Base-by-base conservation (phyloP, 805 yeast genomes). In the Metschnikowia peoriensis region DNA sequence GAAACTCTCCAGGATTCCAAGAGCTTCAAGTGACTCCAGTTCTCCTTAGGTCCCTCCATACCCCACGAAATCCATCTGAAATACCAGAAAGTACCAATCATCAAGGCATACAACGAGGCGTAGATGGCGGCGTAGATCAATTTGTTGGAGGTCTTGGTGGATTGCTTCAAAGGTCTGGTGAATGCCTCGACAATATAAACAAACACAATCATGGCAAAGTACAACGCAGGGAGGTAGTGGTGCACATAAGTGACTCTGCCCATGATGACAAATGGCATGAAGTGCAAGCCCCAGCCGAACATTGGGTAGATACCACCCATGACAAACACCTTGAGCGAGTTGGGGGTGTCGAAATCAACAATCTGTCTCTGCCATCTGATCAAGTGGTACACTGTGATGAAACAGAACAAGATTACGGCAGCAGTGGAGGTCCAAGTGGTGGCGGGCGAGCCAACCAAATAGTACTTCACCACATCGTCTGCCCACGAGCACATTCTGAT, bases 171-270 rank as follows among this genome's bases (percentile, higher is more conserved):
- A 14, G 60, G 61, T 40, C 51, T 53, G 17, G 79, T 66, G 49
- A 73, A 62, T 38, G 72, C 69, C 56, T 86, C 89, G 44, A 86
- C 71, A 58, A 81, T 69, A 65, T 81, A 88, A 51, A 82, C 83
- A 60, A 83, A 77, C 32, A 89, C 85, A 58, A 92, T 74, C 76
- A 91, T 86, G 47, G 98, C 98, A 85, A 93, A 93, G 72, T 88
- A 93, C 57, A 92, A 79, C 1, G 98, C 97, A 12, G 99, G 99
- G 60, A 91, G 82, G 70, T 93, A 93, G 69, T 93, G 99, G 72
- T 93, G 99, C 35, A 93, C 94, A 68, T 94, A 93, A 1, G 96
- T 91, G 52, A 94, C 97, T 76, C 99, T 88, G 11, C 96, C 91
- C 99, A 93, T 93, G 54, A 90, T 71, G 34, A 87, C 82, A 71